Conservation (phyloP, 192 early-diverging fungal species). For the Gaertneriomyces semiglobifer region DNA sequence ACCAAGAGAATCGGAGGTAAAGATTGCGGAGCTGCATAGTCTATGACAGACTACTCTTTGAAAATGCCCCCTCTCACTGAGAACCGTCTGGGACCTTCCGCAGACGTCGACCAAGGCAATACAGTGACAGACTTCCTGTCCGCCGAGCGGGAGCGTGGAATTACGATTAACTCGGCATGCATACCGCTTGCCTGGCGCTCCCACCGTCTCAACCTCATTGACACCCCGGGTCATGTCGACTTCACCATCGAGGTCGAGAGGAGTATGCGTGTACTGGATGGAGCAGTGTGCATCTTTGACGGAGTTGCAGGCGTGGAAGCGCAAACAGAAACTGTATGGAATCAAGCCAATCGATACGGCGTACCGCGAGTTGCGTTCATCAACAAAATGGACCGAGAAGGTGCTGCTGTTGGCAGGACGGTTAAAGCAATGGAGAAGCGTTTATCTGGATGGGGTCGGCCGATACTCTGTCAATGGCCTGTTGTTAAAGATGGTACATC, state of each 20-base stretch:
- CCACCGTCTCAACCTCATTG: conserved; percentile 86
- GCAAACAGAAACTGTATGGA: conserved; percentile 94
- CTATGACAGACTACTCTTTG: too few species aligned
- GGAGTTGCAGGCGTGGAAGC: conserved; percentile 95
- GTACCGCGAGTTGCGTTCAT: conserved; percentile 84
- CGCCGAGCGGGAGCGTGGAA: conserved; percentile 86
- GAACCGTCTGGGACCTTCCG: neutral
- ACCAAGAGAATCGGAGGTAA: conserved; percentile 80
- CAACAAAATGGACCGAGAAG: conserved; percentile 95
- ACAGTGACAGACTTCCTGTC: conserved; percentile 93
- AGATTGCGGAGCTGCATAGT: neutral
- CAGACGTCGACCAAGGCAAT: conserved; percentile 86
- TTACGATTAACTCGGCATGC: conserved; percentile 90
- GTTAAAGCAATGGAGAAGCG: conserved; percentile 38
- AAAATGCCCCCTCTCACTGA: too few species aligned
- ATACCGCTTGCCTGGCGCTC: conserved; percentile 71
- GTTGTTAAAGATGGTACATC: conserved; percentile 42
- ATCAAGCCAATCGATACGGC: conserved; percentile 67
- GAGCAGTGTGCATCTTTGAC: conserved; percentile 88
- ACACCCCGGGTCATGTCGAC: conserved; percentile 95
- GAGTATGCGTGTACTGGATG: conserved; percentile 87
- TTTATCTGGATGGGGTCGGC: conserved; percentile 49
- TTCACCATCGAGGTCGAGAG: conserved; percentile 97
- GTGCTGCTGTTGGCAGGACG: conserved; percentile 62
- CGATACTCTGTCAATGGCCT: conserved; percentile 75